Base-by-base conservation (phyloP, 306 rosid genomes). In the Acacia confusa region DNA sequence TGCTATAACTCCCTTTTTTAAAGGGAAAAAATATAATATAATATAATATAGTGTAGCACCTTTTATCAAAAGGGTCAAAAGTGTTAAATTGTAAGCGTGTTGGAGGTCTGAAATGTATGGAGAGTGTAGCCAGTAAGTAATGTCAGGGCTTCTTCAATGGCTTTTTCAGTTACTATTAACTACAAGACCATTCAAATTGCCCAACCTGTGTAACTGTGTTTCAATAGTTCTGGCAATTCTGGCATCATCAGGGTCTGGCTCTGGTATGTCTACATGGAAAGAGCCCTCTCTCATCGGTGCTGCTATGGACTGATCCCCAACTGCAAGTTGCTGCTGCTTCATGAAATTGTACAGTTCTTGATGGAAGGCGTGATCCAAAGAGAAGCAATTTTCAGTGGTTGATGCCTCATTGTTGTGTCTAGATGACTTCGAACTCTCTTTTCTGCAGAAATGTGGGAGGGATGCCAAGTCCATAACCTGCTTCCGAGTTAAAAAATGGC, bases 381-480 rank as follows among this genome's bases (percentile, higher is more conserved):
- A 90, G 94, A 93, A 95, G 79, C 98, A 92, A 66, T 84, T 89
- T 41, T 86, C 92, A 27, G 79, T 66, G 28, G 30, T 81, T 63
- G 30, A 80, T 57, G 85, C 89, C 24, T 64, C 78, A 4, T 78
- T 44, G 13, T 32, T 40, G 55, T 87, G 91, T 43, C 84, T 84
- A 12, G 98, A 93, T 50, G 97, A 93, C 48, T 89, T 91, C 0
- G 98, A 95, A 60, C 84, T 91, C 81, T 84, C 97, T 78, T 80
- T 92, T 79, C 86, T 86, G 83, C 98, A 93, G 64, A 95, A 95
- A 84, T 92, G 98, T 50, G 99, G 99, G 82, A 95, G 98, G 55
- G 97, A 84, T 66, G 86, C 92, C 43, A 85, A 84, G 80, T 93
- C 99, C 98, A 95, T 93, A 61, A 95, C 80, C 99, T 95, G 87